Conservation (phyloP, 441 rosid species). For the Cnidoscolus chayamansa region DNA sequence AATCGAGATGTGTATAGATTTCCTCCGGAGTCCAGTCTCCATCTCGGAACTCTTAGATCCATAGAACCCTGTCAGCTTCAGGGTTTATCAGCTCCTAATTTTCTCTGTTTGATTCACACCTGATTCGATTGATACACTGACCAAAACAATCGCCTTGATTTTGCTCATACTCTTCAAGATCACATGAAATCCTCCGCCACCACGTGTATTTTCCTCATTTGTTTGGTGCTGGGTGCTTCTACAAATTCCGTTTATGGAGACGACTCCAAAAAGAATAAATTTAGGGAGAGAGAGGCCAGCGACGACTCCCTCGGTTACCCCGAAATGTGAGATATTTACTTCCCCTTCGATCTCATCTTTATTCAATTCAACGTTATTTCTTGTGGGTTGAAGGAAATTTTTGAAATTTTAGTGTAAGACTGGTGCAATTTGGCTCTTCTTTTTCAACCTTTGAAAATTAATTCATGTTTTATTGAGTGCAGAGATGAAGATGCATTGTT, state of each 20-base stretch:
- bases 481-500: constrained; percentile 89
- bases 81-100: constrained; percentile 12
- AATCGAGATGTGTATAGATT: too few relatives aligned
- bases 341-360: constrained; percentile 6
- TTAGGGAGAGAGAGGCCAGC: constrained; percentile 74
- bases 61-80: constrained; percentile 1
- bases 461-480: constrained; percentile 18
- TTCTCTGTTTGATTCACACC: neutral
- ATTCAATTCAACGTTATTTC: constrained; percentile 4
- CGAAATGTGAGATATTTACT: constrained; percentile 51
- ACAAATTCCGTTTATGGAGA: constrained; percentile 37
- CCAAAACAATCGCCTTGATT: neutral
- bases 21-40: neutral
- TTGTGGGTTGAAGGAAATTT: neutral
- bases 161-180: constrained; percentile 4
- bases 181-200: constrained; percentile 27
- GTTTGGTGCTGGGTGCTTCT: constrained; percentile 37
- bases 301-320: constrained; percentile 80
- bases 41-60: neutral
- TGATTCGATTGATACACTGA: neutral
- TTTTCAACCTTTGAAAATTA: neutral
- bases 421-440: neutral
- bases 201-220: constrained; percentile 36
- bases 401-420: neutral
- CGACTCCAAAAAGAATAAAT: constrained; percentile 50